These are phyloP conservation scores for Sonneratia alba DNA, from an alignment of 345 rosid genomes.

Conservation along the genomic window DNA sequence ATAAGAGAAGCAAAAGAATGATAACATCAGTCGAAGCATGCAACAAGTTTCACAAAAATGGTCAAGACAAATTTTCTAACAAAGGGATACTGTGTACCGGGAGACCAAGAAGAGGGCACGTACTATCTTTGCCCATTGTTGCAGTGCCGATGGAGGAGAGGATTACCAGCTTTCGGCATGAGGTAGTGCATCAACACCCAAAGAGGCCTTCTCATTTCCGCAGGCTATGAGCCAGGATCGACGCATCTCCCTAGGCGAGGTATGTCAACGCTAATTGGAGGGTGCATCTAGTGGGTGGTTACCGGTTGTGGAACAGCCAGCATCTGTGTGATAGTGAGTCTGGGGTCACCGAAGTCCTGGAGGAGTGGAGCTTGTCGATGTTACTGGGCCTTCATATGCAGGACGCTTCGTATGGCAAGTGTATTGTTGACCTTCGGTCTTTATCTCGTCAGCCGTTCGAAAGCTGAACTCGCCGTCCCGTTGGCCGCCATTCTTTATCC, in stretches of 20 bases:
- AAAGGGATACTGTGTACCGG: no score
- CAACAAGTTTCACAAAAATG: no score
- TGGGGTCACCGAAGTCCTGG: slow-evolving; percentile 91
- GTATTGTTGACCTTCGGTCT: slow-evolving; percentile 19
- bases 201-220: no score
- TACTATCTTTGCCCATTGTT: no score
- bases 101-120: no score
- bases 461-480: slow-evolving; percentile 29
- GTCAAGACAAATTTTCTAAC: no score
- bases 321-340: slow-evolving; percentile 98
- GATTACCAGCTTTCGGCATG: no score
- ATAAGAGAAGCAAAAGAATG: no score
- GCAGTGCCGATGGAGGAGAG: no score
- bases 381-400: slow-evolving; percentile 78
- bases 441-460: slow-evolving; percentile 33
- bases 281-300: slow-evolving; percentile 96
- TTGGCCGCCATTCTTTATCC: neutral
- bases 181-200: no score
- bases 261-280: slow-evolving; percentile 90
- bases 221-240: no score
- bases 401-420: slow-evolving; percentile 61
- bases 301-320: slow-evolving; percentile 98
- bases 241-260: slow-evolving; percentile 89
- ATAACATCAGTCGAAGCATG: no score
- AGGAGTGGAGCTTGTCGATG: slow-evolving; percentile 83